These are phyloP conservation scores for Didymella glomerata DNA, from an alignment of 2,329 filamentous ascomycete species.

Conservation along the genomic window DNA sequence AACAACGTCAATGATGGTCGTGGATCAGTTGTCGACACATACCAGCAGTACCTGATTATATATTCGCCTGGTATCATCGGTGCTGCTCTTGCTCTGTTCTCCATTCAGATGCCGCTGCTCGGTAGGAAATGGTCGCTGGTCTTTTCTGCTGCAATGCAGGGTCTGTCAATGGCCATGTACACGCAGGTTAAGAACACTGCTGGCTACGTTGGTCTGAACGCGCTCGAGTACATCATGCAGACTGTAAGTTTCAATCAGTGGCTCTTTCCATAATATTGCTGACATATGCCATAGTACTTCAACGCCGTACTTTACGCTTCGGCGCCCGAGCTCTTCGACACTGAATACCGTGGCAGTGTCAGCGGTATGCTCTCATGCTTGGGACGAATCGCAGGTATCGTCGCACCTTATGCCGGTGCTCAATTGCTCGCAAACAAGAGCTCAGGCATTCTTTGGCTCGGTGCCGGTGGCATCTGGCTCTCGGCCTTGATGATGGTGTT, in stretches of 20 bases:
- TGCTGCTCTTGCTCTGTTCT: slow-evolving; percentile 34
- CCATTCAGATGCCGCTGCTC: slow-evolving; percentile 39
- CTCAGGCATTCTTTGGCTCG: slow-evolving; percentile 42
- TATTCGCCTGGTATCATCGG: slow-evolving; percentile 42
- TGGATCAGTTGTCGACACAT: slow-evolving; percentile 36
- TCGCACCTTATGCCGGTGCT: slow-evolving; percentile 41
- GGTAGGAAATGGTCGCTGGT: slow-evolving; percentile 44
- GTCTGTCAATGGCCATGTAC: slow-evolving; percentile 44
- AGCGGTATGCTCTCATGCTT: slow-evolving; percentile 43
- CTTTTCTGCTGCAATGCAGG: slow-evolving; percentile 39
- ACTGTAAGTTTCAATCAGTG: slow-evolving; percentile 26
- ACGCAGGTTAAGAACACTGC: slow-evolving; percentile 39
- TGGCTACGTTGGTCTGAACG: slow-evolving; percentile 41
- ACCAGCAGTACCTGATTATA: slow-evolving; percentile 43
- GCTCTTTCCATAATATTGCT: background rate
- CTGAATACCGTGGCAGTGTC: slow-evolving; percentile 41
- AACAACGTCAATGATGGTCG: slow-evolving; percentile 40
- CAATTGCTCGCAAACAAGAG: slow-evolving; percentile 32
- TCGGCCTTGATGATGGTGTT: slow-evolving; percentile 41
- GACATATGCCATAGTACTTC: slow-evolving; percentile 30
- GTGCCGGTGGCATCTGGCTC: slow-evolving; percentile 43
- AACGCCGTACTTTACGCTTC: slow-evolving; percentile 44
- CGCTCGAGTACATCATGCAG: slow-evolving; percentile 46
- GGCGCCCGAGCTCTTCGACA: slow-evolving; percentile 42
- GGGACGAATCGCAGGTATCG: slow-evolving; percentile 41